Evolutionary conservation across 169 alveolate genomes (phyloP).

Genomic region (Plasmodium blacklocki): DNA sequence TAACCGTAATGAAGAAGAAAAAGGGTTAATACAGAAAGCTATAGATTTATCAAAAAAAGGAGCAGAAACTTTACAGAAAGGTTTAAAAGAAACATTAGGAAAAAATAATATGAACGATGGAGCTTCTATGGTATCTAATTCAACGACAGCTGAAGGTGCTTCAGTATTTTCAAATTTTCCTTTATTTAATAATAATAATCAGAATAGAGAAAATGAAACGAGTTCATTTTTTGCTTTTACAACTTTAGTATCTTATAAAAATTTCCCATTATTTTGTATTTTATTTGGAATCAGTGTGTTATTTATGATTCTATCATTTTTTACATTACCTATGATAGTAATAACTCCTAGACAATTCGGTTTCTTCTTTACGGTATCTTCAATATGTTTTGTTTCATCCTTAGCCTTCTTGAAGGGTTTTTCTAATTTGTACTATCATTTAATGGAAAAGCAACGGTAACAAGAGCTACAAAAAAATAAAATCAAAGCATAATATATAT

Average conservation of each 20-base stretch:
- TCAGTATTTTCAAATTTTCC: constrained; percentile 74
- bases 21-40: constrained; percentile 62
- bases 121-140: constrained; percentile 41
- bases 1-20: constrained; percentile 36
- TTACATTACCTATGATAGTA: constrained; percentile 73
- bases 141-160: constrained; percentile 61
- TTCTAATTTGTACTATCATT: constrained; percentile 40
- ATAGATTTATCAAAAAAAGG: constrained; percentile 62
- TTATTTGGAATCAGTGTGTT: constrained; percentile 66
- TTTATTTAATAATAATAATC: constrained; percentile 40
- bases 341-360: constrained; percentile 71
- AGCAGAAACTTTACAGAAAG: constrained; percentile 67
- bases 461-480: not conserved
- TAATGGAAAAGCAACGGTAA: constrained; percentile 63
- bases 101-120: constrained; percentile 42
- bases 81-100: constrained; percentile 58
- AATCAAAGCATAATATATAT: not conserved
- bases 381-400: constrained; percentile 58
- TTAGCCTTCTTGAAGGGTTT: constrained; percentile 54
- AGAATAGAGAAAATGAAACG: constrained; percentile 38
- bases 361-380: constrained; percentile 53
- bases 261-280: constrained; percentile 56
- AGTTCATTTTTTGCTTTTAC: constrained; percentile 40
- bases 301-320: constrained; percentile 41
- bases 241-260: constrained; percentile 44